Percentiles rank a stretch among this genome's conserved stretches.
Evolutionary conservation across 208 protist species (phyloP).

Genomic region (Eutreptiella sp.): DNA sequence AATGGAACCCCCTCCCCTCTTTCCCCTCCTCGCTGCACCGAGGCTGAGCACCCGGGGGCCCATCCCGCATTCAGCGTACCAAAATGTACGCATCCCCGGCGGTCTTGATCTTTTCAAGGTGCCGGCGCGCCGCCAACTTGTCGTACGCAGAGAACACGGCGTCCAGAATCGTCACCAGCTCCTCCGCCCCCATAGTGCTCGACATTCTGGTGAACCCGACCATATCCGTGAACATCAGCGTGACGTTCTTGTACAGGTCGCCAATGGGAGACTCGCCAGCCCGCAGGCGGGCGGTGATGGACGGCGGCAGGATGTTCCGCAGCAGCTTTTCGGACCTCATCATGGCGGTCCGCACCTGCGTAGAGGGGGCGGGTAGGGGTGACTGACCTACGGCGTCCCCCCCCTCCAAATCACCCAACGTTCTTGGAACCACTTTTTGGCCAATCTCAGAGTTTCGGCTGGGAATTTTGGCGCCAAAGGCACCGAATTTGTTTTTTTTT

Average conservation of each 20-base stretch:
- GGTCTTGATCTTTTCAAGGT: slow-evolving; percentile 51
- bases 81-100: slow-evolving; percentile 51
- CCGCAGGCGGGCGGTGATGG: slow-evolving; percentile 34
- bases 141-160: slow-evolving; percentile 46
- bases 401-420: too few species aligned
- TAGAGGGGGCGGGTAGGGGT: too few species aligned
- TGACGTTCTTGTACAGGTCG: slow-evolving; percentile 39
- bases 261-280: slow-evolving; percentile 39
- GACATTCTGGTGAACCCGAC: slow-evolving; percentile 49
- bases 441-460: too few species aligned
- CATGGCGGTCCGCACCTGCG: too few species aligned
- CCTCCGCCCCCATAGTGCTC: slow-evolving; percentile 32
- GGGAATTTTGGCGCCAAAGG: too few species aligned
- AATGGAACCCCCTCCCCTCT: too few species aligned
- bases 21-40: too few species aligned
- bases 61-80: too few species aligned
- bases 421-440: too few species aligned
- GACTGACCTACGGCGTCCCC: too few species aligned
- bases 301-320: slow-evolving; percentile 40
- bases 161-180: slow-evolving; percentile 46
- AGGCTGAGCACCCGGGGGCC: too few species aligned
- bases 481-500: too few species aligned
- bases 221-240: slow-evolving; percentile 47
- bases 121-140: slow-evolving; percentile 36
- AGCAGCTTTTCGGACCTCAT: slow-evolving; percentile 43